Conservation (phyloP, 2,329 filamentous ascomycete species). For the Fusarium albosuccineum region DNA sequence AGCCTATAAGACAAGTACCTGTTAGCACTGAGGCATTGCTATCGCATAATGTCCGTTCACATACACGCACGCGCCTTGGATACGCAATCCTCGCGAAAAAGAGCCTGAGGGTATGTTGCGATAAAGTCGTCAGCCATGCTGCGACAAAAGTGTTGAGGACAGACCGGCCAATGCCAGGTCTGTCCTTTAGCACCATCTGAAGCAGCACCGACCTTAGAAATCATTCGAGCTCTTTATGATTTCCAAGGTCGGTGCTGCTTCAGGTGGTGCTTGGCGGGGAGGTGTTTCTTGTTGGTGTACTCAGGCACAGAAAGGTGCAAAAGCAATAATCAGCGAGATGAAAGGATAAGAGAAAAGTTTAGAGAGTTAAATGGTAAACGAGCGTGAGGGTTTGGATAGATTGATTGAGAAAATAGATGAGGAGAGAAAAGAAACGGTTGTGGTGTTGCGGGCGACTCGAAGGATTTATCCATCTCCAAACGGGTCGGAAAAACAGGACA, state of each 20-base stretch:
- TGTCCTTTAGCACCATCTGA: background rate
- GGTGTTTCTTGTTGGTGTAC: background rate
- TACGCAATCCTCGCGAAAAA: background rate
- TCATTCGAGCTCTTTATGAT: too few species aligned
- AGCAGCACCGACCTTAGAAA: background rate
- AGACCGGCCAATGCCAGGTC: background rate
- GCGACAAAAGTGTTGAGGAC: too few species aligned
- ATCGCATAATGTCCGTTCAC: background rate
- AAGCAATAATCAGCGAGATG: rapidly evolving
- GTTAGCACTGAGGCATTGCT: background rate
- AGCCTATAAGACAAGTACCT: background rate
- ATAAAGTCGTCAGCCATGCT: too few species aligned
- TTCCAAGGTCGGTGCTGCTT: background rate
- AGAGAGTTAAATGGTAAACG: background rate
- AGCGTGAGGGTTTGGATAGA: too few species aligned
- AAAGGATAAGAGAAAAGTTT: background rate
- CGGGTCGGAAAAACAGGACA: background rate
- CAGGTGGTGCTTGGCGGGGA: slow-evolving; percentile 9
- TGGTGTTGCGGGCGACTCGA: too few species aligned
- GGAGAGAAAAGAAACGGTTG: background rate
- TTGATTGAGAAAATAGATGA: background rate
- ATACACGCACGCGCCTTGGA: background rate
- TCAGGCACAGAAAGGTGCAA: background rate
- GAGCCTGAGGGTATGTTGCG: too few species aligned
- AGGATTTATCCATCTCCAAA: slow-evolving; percentile 16